Evolutionary conservation across 2,329 filamentous ascomycete genomes (phyloP), one percentile per base, ranked within the genome.

Genomic region (Cladophialophora immunda): DNA sequence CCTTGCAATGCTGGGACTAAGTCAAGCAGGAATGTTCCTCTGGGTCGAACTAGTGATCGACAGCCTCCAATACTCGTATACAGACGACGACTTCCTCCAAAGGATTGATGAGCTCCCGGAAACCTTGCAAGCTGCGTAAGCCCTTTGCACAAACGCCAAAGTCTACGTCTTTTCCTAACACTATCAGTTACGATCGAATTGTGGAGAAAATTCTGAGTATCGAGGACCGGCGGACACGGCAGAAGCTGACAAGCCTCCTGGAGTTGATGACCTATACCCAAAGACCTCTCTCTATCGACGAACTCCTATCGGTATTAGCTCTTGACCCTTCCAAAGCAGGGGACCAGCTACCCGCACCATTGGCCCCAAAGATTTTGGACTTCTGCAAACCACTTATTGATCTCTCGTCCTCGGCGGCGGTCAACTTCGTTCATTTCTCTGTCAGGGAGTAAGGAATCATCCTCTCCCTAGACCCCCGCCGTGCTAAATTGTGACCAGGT

Each of bases 11-110:
- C n/a, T n/a, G n/a, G n/a, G n/a, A n/a, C n/a, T n/a, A n/a, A n/a
- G n/a, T n/a, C n/a, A n/a, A n/a, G n/a, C n/a, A 50, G 45, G 45
- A 7, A 50, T 50, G 45, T 50, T 50, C 22, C 45, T 50, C n/a
- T 50, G 45, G 45, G 45, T 50, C 5, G 3, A 50, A 7, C 45
- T 50, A 15, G 45, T 50, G 9, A 50, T 50, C 1, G 45, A 50
- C n/a, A 2, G 45, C 22, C 45, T 50, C 17, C 45, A 50, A n/a
- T n/a, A n/a, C n/a, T n/a, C n/a, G 22, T 50, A 50, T 25, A 7
- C 45, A 25, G 45, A 50, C 7, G 45, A 25, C 45, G 45, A 50
- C 22, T 50, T 50, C 15, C 15, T 50, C 7, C 7, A 15, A 15
- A 50, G 15, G 15, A 50, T 50, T 25, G 15, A 15, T 7, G 45